phyloP scores from a whole-genome alignment of 805 yeast species.

The Candida nitratophila region DNA sequence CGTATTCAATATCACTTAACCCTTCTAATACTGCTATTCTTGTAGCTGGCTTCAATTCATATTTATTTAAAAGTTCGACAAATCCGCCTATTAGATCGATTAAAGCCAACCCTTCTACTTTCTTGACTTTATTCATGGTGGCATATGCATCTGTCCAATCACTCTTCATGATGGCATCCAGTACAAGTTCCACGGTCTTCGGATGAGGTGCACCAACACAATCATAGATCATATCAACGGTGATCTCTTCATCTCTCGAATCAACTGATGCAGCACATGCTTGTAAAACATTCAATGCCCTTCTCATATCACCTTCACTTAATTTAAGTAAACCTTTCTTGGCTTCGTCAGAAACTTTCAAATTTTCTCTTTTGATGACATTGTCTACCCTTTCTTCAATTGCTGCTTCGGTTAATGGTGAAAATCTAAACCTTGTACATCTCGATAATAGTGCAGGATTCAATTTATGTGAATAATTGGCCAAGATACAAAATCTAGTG shows the following conservation, averaged over 20 bases:
- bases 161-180: constrained; percentile 73
- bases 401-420: constrained; percentile 67
- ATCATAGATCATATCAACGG: constrained; percentile 75
- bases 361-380: constrained; percentile 63
- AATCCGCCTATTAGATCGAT: constrained; percentile 79
- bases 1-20: constrained; percentile 83
- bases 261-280: constrained; percentile 81
- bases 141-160: constrained; percentile 78
- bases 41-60: constrained; percentile 56
- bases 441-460: constrained; percentile 93
- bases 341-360: constrained; percentile 55
- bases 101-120: constrained; percentile 77
- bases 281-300: constrained; percentile 87
- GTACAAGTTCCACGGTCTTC: constrained; percentile 64
- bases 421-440: constrained; percentile 91
- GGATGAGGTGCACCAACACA: constrained; percentile 97
- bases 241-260: constrained; percentile 41
- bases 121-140: constrained; percentile 61
- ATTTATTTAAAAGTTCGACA: constrained; percentile 59
- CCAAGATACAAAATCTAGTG: constrained; percentile 92
- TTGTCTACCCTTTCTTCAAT: constrained; percentile 58
- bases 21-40: constrained; percentile 62
- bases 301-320: constrained; percentile 87
- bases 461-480: constrained; percentile 91
- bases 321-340: constrained; percentile 57